Percentiles rank a stretch among this genome's conserved stretches.
Evolutionary conservation across 768 basidiomycete genomes (phyloP).

Genomic region (Hypholoma fasciculare): DNA sequence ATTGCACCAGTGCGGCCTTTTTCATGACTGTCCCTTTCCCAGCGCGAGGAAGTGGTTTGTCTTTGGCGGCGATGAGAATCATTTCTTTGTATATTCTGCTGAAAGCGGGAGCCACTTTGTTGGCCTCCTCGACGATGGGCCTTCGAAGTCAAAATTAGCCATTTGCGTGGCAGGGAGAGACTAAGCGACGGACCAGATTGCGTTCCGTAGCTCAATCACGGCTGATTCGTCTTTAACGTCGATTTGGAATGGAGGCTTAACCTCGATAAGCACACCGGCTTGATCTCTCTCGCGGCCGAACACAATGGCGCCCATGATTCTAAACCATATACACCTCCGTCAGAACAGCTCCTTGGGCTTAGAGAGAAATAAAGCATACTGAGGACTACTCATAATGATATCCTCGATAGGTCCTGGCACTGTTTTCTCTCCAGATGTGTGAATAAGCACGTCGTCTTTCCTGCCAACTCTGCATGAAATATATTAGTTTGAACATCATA

Average conservation of each 20-base stretch:
- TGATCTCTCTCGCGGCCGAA: slow-evolving; percentile 42
- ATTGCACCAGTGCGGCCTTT: slow-evolving; percentile 40
- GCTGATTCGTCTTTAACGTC: slow-evolving; percentile 23
- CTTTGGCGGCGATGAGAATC: slow-evolving; percentile 40
- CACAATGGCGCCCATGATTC: slow-evolving; percentile 33
- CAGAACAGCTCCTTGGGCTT: neutral
- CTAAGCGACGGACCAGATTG: slow-evolving; percentile 30
- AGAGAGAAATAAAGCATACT: slow-evolving; percentile 9
- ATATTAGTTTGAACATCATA: too few relatives aligned
- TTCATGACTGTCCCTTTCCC: slow-evolving; percentile 51
- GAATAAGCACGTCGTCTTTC: slow-evolving; percentile 26
- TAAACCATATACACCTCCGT: neutral
- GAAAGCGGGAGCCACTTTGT: slow-evolving; percentile 40
- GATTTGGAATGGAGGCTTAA: slow-evolving; percentile 22
- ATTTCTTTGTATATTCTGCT: slow-evolving; percentile 54
- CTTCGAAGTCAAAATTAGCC: slow-evolving; percentile 16
- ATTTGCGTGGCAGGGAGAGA: neutral
- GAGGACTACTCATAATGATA: slow-evolving; percentile 16
- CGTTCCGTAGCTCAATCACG: slow-evolving; percentile 29
- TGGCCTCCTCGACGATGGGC: slow-evolving; percentile 44
- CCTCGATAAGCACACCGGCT: slow-evolving; percentile 34
- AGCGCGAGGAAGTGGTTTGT: slow-evolving; percentile 43
- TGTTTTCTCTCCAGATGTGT: neutral
- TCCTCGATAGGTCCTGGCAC: slow-evolving; percentile 31
- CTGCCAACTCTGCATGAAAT: slow-evolving; percentile 34